Evolutionary conservation across 306 rosid species (phyloP).

Genomic region (Pyrus bretschneideri): DNA sequence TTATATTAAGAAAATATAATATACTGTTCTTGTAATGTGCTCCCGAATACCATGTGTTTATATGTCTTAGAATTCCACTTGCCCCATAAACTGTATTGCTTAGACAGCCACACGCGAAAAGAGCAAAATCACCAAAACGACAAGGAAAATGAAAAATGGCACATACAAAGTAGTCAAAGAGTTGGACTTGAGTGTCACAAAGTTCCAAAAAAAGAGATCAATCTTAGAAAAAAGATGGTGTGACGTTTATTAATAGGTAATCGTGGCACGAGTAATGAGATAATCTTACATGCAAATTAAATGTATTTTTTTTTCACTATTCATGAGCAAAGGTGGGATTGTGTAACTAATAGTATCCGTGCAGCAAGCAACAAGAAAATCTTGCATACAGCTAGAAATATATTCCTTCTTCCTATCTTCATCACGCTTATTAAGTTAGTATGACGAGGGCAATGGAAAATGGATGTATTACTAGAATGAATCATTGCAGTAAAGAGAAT

Average conservation of each 20-base stretch:
- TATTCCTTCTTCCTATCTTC: too few species aligned
- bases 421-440: too few species aligned
- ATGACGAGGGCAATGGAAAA: too few species aligned
- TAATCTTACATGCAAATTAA: too few species aligned
- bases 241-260: constrained; percentile 12
- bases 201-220: constrained; percentile 16
- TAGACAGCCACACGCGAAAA: constrained; percentile 16
- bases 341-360: background rate
- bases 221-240: constrained; percentile 8
- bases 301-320: too few species aligned
- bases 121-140: constrained; percentile 13
- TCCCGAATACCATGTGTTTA: background rate
- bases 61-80: background rate
- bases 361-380: constrained; percentile 1
- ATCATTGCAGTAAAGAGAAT: too few species aligned
- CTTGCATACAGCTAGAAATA: too few species aligned
- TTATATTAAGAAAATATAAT: background rate
- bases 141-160: constrained; percentile 14
- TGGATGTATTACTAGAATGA: too few species aligned
- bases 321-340: too few species aligned
- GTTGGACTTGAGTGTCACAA: constrained; percentile 19
- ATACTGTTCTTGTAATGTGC: background rate
- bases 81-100: background rate
- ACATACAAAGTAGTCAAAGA: constrained; percentile 23
- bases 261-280: background rate